phyloP scores from a whole-genome alignment of 371 early-diverging fungal species.

The Rhizopus stolonifer region DNA sequence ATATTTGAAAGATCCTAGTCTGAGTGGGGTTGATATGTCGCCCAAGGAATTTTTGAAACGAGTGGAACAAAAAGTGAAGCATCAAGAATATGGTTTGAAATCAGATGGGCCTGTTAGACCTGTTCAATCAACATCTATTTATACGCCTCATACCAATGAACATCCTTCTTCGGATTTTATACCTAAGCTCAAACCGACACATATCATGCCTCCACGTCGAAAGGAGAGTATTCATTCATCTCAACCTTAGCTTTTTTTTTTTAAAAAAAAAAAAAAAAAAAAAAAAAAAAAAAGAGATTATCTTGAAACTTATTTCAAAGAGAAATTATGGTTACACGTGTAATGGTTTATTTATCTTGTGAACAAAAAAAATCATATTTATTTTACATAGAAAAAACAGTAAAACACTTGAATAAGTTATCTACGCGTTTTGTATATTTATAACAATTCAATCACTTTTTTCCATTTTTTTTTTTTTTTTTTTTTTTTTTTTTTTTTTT shows the following conservation, averaged over 20 bases:
- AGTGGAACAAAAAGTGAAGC: constrained; percentile 42
- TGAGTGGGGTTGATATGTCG: constrained; percentile 40
- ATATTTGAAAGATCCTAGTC: constrained; percentile 42
- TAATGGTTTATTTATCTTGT: no score
- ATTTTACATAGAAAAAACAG: no score
- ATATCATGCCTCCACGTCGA: neutral
- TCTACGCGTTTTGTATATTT: no score
- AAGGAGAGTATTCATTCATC: neutral
- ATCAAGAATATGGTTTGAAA: constrained; percentile 6
- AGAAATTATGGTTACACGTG: no score
- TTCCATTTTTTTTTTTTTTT: no score
- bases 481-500: no score
- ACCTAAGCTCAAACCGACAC: constrained; percentile 17
- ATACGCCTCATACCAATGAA: constrained; percentile 40
- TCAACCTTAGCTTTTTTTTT: neutral
- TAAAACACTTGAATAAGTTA: no score
- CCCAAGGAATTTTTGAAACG: constrained; percentile 47
- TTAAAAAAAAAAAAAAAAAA: neutral
- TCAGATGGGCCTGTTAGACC: no score
- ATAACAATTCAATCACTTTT: no score
- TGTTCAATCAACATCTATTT: constrained; percentile 27
- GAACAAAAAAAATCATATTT: no score
- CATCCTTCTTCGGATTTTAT: constrained; percentile 33
- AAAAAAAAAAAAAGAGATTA: neutral
- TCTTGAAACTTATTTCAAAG: no score